Base-by-base conservation (phyloP, 345 rosid species). In the Pistacia atlantica region DNA sequence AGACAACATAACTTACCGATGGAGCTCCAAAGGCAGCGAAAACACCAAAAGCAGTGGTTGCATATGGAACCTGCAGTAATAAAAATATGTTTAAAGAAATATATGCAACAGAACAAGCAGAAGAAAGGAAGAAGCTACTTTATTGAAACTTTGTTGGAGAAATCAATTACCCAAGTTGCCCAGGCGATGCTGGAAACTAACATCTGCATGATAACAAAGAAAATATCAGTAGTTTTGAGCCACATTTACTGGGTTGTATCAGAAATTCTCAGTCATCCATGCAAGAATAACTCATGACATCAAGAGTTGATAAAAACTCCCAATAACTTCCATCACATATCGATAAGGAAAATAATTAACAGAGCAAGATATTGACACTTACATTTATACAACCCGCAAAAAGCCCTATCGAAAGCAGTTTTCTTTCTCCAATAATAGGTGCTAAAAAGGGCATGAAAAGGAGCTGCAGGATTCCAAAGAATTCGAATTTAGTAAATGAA, bases 351-450 rank as follows among this genome's bases (percentile, higher is more conserved):
- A 4, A 38, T 38, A 38, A 38, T 4, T 38, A 38, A 38, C 42
- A 38, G 7, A 38, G 42, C 42, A 38, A 38, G 5, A 38, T 38
- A 0, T 38, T 52, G 16, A 54, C 18, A 46, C 80, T 18, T 85
- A 91, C 98, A 78, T 88, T 35, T 20, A 79, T 16, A 59, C 80
- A 85, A 31, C 80, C 83, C 46, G 75, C 66, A 6, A 90, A 81
- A 45, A 95, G 94, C 54, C 96, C 97, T 20, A 89, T 45, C 4
- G 98, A 93, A 69, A 95, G 93, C 75, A 93, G 77, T 83, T 82
- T 89, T 73, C 86, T 79, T 57, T 95, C 99, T 75, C 84, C 84
- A 52, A 95, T 13, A 65, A 74, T 11, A 56, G 90, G 87, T 37
- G 88, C 89, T 82, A 92, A 55, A 52, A 84, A 64, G 46, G 99